Conservation (phyloP, 495 filamentous ascomycete species). For the Cudoniella acicularis region DNA sequence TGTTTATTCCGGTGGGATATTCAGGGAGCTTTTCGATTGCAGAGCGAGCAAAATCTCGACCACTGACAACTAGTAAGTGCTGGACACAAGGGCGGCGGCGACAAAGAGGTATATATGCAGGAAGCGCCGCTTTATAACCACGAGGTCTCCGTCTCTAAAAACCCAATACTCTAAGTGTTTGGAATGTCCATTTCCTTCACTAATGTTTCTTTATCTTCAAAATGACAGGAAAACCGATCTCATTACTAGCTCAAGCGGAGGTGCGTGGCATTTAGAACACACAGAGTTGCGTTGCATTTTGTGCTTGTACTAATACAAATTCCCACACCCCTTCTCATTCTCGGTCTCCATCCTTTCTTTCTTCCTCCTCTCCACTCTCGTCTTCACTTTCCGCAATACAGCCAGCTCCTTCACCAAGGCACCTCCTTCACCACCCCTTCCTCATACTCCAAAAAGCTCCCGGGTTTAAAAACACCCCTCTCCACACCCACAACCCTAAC, state of each 20-base stretch:
- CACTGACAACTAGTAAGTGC: too few species aligned
- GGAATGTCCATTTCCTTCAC: not conserved
- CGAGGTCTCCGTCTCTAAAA: too few species aligned
- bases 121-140: too few species aligned
- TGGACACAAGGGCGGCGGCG: too few species aligned
- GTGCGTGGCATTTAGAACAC: constrained; percentile 34
- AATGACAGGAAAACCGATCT: constrained; percentile 32
- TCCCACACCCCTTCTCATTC: not conserved
- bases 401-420: constrained; percentile 28
- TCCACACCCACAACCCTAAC: constrained; percentile 28
- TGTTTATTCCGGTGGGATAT: too few species aligned
- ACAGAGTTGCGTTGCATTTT: not conserved
- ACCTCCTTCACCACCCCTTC: constrained; percentile 32
- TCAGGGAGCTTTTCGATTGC: too few species aligned
- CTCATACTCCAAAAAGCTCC: constrained; percentile 34
- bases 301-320: not conserved
- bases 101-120: too few species aligned
- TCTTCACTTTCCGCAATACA: not conserved
- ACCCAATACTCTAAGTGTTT: not conserved
- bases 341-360: not conserved
- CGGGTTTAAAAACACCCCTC: constrained; percentile 23
- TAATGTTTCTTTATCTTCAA: constrained; percentile 4
- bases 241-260: constrained; percentile 44
- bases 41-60: too few species aligned
- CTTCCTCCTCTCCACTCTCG: not conserved